Conservation (phyloP, 441 rosid genomes). For the Aquilaria agallochum region DNA sequence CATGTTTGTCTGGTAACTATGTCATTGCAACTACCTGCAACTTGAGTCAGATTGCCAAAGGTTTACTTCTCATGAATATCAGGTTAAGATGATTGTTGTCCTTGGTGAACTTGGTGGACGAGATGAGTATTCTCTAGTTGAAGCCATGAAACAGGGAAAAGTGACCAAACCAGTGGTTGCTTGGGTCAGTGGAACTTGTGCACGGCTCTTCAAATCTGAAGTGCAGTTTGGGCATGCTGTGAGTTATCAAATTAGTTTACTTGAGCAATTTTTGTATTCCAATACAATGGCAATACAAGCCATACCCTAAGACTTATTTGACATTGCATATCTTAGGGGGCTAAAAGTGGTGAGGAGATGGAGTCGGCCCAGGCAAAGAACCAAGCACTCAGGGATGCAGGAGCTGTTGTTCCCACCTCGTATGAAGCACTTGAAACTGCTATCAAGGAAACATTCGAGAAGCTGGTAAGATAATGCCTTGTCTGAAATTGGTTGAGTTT, state of each 20-base stretch:
- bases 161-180: conserved; percentile 94
- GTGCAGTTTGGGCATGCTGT: conserved; percentile 99
- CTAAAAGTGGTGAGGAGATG: conserved; percentile 98
- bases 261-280: conserved; percentile 2
- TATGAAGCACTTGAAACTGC: conserved; percentile 75
- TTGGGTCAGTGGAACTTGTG: conserved; percentile 99
- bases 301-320: conserved; percentile 16
- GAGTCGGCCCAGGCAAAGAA: conserved; percentile 99
- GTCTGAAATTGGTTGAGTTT: conserved; percentile 8
- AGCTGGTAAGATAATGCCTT: conserved; percentile 52
- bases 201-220: conserved; percentile 92
- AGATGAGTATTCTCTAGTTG: conserved; percentile 94
- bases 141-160: conserved; percentile 92
- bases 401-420: conserved; percentile 94
- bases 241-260: conserved; percentile 34
- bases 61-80: conserved; percentile 17
- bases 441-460: conserved; percentile 84
- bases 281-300: conserved; percentile 1
- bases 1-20: neutral
- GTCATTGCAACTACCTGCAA: neutral
- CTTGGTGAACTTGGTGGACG: conserved; percentile 97
- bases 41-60: neutral
- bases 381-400: conserved; percentile 81
- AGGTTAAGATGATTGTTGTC: conserved; percentile 92
- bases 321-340: conserved; percentile 54